phyloP scores from a whole-genome alignment of 306 rosid species.

The Malus orientalis region DNA sequence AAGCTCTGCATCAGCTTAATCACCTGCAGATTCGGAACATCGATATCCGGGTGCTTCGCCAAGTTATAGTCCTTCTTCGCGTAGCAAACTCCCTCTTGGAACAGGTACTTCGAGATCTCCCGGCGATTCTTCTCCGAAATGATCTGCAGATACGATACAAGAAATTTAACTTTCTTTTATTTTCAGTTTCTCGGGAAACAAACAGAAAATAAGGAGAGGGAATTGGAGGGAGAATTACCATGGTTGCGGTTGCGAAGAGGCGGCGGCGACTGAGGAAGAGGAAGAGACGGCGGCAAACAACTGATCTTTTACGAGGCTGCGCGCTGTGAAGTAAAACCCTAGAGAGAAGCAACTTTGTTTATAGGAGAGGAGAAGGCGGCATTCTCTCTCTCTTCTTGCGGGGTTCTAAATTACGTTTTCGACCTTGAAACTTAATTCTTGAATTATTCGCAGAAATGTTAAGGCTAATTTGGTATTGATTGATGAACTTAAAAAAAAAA shows the following conservation, averaged over 20 bases:
- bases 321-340: not conserved
- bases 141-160: slow-evolving; percentile 18
- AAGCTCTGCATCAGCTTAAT: slow-evolving; percentile 97
- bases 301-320: not conserved
- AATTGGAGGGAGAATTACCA: slow-evolving; percentile 5
- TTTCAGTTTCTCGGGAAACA: not conserved
- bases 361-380: not conserved
- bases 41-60: slow-evolving; percentile 83
- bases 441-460: too few relatives aligned
- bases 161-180: not conserved
- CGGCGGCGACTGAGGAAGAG: not conserved
- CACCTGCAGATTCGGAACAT: slow-evolving; percentile 88
- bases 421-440: not conserved
- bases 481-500: too few relatives aligned
- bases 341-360: not conserved
- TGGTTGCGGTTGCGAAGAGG: slow-evolving; percentile 9
- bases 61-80: slow-evolving; percentile 71
- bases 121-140: slow-evolving; percentile 47
- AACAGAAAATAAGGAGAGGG: not conserved
- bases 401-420: not conserved
- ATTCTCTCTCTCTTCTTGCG: too few relatives aligned
- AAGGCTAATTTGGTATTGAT: too few relatives aligned
- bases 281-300: not conserved
- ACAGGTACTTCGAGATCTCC: slow-evolving; percentile 56
- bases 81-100: slow-evolving; percentile 59